Evolutionary conservation across 441 rosid species (phyloP).

Genomic region (Arabidopsis hybrid): DNA sequence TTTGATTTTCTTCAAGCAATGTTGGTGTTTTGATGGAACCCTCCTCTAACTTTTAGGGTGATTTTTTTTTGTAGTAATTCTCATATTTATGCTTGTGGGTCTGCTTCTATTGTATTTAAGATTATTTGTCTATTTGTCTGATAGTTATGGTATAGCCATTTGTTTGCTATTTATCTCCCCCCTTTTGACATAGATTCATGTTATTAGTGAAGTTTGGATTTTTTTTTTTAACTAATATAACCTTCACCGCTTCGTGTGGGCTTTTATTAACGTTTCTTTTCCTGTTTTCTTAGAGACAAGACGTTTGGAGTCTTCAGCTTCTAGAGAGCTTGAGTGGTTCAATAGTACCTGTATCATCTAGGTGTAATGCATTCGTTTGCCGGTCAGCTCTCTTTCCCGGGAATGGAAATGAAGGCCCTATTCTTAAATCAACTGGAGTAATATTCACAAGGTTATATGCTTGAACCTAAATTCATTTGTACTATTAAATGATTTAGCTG

Average conservation of each 20-base stretch:
- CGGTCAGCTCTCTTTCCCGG: slow-evolving; percentile 67
- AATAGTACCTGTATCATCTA: slow-evolving; percentile 51
- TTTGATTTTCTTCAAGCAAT: slow-evolving; percentile 7
- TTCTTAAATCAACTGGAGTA: slow-evolving; percentile 65
- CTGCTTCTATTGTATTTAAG: background rate
- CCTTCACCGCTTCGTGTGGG: background rate
- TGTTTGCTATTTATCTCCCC: slow-evolving; percentile 15
- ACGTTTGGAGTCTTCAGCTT: slow-evolving; percentile 69
- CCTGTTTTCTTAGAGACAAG: slow-evolving; percentile 59
- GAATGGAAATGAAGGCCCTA: slow-evolving; percentile 68
- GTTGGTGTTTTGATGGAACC: slow-evolving; percentile 8
- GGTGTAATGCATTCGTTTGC: slow-evolving; percentile 67
- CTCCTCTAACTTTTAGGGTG: background rate
- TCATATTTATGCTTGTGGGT: slow-evolving; percentile 6
- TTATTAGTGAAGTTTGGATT: background rate
- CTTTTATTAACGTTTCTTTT: slow-evolving; percentile 22
- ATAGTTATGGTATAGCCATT: background rate
- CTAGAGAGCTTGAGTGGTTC: slow-evolving; percentile 56
- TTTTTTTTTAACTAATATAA: background rate
- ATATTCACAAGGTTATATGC: slow-evolving; percentile 61
- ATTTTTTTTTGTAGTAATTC: background rate
- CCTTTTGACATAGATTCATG: slow-evolving; percentile 12
- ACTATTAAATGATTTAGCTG: background rate
- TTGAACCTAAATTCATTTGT: slow-evolving; percentile 10
- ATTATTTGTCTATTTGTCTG: background rate